Evolutionary conservation across 208 protist genomes (phyloP).

Genomic region (Trypanosoma vivax): DNA sequence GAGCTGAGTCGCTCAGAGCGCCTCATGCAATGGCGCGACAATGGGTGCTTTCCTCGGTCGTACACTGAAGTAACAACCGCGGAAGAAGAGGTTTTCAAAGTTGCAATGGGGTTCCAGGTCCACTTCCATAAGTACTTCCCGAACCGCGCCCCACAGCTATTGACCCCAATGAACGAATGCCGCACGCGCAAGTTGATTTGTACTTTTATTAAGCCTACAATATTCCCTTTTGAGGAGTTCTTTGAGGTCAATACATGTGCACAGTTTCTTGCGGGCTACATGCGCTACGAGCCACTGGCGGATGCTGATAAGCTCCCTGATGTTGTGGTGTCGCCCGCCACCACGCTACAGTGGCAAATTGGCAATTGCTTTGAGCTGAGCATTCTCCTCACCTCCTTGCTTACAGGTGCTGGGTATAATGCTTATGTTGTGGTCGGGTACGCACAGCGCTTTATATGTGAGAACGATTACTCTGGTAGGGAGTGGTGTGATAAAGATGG

Average conservation of each 20-base stretch:
- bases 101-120: constrained; percentile 49
- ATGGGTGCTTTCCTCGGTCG: constrained; percentile 41
- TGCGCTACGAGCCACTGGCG: constrained; percentile 77
- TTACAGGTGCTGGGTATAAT: constrained; percentile 88
- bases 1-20: constrained; percentile 22
- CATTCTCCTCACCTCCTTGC: constrained; percentile 69
- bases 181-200: constrained; percentile 82
- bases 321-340: constrained; percentile 82
- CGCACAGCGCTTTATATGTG: constrained; percentile 51
- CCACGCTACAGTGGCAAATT: constrained; percentile 77
- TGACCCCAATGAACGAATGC: constrained; percentile 77
- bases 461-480: constrained; percentile 62
- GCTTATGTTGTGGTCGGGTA: constrained; percentile 89
- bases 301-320: constrained; percentile 47
- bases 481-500: constrained; percentile 32
- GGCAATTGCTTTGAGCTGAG: constrained; percentile 87
- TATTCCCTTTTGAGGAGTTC: constrained; percentile 65
- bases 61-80: constrained; percentile 57
- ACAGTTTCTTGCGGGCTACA: constrained; percentile 77
- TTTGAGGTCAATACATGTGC: constrained; percentile 63
- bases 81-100: constrained; percentile 66
- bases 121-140: constrained; percentile 80
- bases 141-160: constrained; percentile 57
- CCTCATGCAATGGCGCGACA: constrained; percentile 33
- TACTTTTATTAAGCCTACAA: constrained; percentile 84